These are phyloP conservation scores for Aspergillus conjunctus DNA, from an alignment of 495 filamentous ascomycete genomes.

Conservation along the genomic window DNA sequence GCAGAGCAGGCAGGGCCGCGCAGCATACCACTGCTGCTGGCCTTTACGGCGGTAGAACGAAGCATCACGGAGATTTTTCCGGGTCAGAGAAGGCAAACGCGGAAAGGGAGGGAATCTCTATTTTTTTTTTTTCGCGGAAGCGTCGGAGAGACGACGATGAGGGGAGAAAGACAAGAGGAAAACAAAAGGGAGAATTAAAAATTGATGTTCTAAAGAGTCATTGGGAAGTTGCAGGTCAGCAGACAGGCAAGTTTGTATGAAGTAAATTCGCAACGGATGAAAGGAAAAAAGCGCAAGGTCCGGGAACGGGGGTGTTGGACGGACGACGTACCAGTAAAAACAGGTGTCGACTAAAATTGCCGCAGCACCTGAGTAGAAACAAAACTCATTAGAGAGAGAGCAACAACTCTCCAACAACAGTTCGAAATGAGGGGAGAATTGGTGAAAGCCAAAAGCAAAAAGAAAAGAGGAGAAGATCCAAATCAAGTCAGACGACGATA, in stretches of 20 bases:
- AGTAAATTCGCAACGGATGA: conserved; percentile 38
- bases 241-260: conserved; percentile 33
- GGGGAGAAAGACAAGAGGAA: background rate
- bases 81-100: conserved; percentile 15
- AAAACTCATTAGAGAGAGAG: conserved; percentile 53
- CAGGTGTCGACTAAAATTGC: conserved; percentile 53
- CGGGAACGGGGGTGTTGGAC: conserved; percentile 20
- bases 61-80: conserved; percentile 47
- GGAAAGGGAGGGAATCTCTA: conserved; percentile 8
- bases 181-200: conserved; percentile 8
- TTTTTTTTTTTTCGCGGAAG: background rate
- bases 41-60: conserved; percentile 48
- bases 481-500: conserved; percentile 7
- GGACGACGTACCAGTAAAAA: conserved; percentile 22
- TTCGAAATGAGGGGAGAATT: conserved; percentile 19
- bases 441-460: background rate
- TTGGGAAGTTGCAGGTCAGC: conserved; percentile 18
- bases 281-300: conserved; percentile 31
- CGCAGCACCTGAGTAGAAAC: conserved; percentile 48
- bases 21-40: conserved; percentile 56
- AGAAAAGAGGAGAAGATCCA: conserved; percentile 19
- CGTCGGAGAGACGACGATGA: conserved; percentile 8
- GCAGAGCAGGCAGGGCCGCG: conserved; percentile 50
- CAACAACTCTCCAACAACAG: conserved; percentile 33
- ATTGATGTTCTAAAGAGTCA: conserved; percentile 8